These are phyloP conservation scores for Globisporangium cystogenes DNA, from an alignment of 352 stramenopile genomes.

Conservation along the genomic window DNA sequence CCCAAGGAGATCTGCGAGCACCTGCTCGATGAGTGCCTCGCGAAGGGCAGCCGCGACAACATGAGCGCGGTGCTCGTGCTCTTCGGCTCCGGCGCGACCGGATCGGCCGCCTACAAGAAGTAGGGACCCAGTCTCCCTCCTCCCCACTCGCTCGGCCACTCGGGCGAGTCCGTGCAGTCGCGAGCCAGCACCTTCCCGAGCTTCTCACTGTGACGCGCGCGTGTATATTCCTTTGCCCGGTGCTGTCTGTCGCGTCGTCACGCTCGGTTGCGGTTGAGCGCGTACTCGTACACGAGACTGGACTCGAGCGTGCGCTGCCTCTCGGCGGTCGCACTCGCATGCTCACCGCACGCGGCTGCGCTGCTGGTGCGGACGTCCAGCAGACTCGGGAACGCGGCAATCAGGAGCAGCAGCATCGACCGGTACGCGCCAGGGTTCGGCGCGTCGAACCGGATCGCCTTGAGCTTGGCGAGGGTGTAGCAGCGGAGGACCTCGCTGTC, in stretches of 20 bases:
- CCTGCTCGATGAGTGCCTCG: constrained; percentile 76
- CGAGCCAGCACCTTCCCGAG: no score
- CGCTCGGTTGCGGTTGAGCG: constrained; percentile 14
- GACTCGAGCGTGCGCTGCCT: constrained; percentile 22
- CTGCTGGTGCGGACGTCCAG: constrained; percentile 17
- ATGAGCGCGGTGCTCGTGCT: constrained; percentile 85
- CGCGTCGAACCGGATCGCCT: constrained; percentile 23
- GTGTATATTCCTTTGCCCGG: background rate
- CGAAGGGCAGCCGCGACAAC: constrained; percentile 81
- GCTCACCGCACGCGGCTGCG: background rate
- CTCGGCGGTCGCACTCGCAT: constrained; percentile 1
- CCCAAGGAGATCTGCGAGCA: constrained; percentile 69
- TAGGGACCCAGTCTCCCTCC: background rate
- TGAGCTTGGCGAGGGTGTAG: constrained; percentile 25
- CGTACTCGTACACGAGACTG: constrained; percentile 53
- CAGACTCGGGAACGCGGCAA: constrained; percentile 20
- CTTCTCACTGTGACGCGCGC: background rate
- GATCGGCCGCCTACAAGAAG: constrained; percentile 13
- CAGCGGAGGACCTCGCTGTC: constrained; percentile 33
- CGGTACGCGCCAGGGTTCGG: constrained; percentile 27
- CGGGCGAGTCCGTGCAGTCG: background rate
- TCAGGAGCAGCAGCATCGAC: constrained; percentile 31
- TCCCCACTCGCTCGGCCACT: background rate
- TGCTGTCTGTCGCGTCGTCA: background rate
- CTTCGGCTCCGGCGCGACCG: constrained; percentile 37